phyloP scores from a whole-genome alignment of 495 filamentous ascomycete genomes.

The Geopyxis carbonaria region DNA sequence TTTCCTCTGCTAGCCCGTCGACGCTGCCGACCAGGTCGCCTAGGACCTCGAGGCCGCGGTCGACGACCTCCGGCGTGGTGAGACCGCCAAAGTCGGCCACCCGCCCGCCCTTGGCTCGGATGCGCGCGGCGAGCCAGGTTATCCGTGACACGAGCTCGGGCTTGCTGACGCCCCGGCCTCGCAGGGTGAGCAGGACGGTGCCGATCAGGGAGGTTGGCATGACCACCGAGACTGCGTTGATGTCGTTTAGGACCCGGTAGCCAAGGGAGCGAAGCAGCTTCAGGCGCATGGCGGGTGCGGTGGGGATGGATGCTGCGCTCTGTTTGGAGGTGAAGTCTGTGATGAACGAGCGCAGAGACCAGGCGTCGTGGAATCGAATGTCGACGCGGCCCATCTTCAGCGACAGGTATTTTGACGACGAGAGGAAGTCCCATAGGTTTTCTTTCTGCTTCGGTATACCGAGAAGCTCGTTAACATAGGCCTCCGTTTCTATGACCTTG shows the following conservation, averaged over 20 bases:
- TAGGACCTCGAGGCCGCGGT: slow-evolving; percentile 76
- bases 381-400: slow-evolving; percentile 82
- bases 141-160: slow-evolving; percentile 69
- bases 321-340: slow-evolving; percentile 9
- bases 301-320: slow-evolving; percentile 25
- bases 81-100: slow-evolving; percentile 83
- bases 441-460: slow-evolving; percentile 91
- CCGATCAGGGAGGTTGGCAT: slow-evolving; percentile 96
- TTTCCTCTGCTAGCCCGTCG: slow-evolving; percentile 64
- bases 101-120: slow-evolving; percentile 68
- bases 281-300: slow-evolving; percentile 28
- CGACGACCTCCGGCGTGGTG: slow-evolving; percentile 63
- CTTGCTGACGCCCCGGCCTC: slow-evolving; percentile 82
- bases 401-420: slow-evolving; percentile 73
- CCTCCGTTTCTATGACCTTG: slow-evolving; percentile 95
- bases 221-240: slow-evolving; percentile 88
- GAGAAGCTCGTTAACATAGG: slow-evolving; percentile 83
- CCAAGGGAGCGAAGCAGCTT: slow-evolving; percentile 66
- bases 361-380: slow-evolving; percentile 87
- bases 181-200: slow-evolving; percentile 77
- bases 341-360: slow-evolving; percentile 62
- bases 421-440: slow-evolving; percentile 73
- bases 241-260: slow-evolving; percentile 79
- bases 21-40: slow-evolving; percentile 73
- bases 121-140: slow-evolving; percentile 72